Evolutionary conservation across 2,329 filamentous ascomycete species (phyloP).

Genomic region (Ramichloridium luteum): DNA sequence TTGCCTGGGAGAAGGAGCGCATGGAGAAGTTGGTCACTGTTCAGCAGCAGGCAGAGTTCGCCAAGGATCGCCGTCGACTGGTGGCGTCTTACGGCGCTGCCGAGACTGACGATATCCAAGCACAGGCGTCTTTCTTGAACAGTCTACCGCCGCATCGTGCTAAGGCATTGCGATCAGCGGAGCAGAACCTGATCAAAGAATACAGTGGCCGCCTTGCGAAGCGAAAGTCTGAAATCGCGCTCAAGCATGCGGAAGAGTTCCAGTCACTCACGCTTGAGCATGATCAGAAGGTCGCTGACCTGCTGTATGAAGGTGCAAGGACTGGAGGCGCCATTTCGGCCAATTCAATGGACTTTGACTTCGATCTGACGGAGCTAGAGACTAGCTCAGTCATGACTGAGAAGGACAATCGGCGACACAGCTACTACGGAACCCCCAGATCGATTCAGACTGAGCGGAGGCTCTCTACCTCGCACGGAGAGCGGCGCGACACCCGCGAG

Average conservation of each 20-base stretch:
- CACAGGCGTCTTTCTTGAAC: constrained; percentile 13
- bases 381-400: constrained; percentile 17
- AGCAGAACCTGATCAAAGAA: constrained; percentile 23
- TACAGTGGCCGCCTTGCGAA: constrained; percentile 23
- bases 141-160: constrained; percentile 15
- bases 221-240: constrained; percentile 25
- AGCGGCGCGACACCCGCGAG: not conserved
- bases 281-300: constrained; percentile 20
- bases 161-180: constrained; percentile 19
- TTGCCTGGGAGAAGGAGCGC: constrained; percentile 19
- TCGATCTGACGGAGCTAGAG: constrained; percentile 19
- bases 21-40: constrained; percentile 22
- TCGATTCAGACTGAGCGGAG: constrained; percentile 1
- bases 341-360: constrained; percentile 23
- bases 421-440: constrained; percentile 1
- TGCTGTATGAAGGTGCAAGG: constrained; percentile 19
- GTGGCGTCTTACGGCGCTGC: constrained; percentile 19
- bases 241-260: constrained; percentile 25
- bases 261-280: constrained; percentile 24
- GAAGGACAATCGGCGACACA: constrained; percentile 14
- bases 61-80: constrained; percentile 22
- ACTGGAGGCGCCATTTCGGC: constrained; percentile 24
- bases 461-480: not conserved
- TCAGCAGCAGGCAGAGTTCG: constrained; percentile 21
- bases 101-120: constrained; percentile 13